Evolutionary conservation across 2,329 filamentous ascomycete species (phyloP).

Genomic region (Microcyclospora pomicola): DNA sequence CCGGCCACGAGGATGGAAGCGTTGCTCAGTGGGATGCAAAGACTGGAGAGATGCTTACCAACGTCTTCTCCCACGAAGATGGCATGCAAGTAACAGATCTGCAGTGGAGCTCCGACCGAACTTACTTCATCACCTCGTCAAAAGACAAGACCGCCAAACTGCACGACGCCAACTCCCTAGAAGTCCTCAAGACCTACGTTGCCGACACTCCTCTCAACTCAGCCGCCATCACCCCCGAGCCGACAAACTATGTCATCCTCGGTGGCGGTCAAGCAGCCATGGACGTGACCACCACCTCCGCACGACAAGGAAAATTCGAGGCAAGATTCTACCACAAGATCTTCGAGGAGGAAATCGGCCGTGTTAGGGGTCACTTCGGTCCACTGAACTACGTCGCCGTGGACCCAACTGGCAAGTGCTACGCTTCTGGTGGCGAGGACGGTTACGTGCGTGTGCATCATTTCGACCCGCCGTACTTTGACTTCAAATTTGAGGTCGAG

Average conservation of each 20-base stretch:
- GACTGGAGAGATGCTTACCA: conserved; percentile 70
- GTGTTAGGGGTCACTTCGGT: conserved; percentile 94
- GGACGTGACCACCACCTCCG: conserved; percentile 91
- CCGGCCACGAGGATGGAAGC: conserved; percentile 90
- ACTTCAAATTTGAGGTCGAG: conserved; percentile 98
- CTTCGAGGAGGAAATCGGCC: conserved; percentile 96
- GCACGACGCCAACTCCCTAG: conserved; percentile 70
- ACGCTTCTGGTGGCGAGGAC: conserved; percentile 93
- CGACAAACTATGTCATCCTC: conserved; percentile 96
- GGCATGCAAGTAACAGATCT: conserved; percentile 77
- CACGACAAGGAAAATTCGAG: conserved; percentile 97
- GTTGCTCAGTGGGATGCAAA: conserved; percentile 86
- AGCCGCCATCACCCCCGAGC: conserved; percentile 83
- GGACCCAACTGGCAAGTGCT: conserved; percentile 80
- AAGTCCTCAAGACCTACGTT: conserved; percentile 81
- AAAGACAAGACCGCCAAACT: conserved; percentile 98
- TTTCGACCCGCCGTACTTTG: conserved; percentile 97
- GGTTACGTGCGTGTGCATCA: conserved; percentile 97
- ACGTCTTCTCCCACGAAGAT: conserved; percentile 73
- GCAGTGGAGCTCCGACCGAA: conserved; percentile 86
- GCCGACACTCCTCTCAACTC: conserved; percentile 95
- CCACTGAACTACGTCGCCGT: conserved; percentile 92
- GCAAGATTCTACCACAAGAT: conserved; percentile 99
- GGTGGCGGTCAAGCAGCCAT: conserved; percentile 97
- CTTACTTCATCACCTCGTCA: conserved; percentile 95